These are phyloP conservation scores for Penicillium sp. DNA, from an alignment of 2,329 filamentous ascomycete genomes.

Conservation along the genomic window DNA sequence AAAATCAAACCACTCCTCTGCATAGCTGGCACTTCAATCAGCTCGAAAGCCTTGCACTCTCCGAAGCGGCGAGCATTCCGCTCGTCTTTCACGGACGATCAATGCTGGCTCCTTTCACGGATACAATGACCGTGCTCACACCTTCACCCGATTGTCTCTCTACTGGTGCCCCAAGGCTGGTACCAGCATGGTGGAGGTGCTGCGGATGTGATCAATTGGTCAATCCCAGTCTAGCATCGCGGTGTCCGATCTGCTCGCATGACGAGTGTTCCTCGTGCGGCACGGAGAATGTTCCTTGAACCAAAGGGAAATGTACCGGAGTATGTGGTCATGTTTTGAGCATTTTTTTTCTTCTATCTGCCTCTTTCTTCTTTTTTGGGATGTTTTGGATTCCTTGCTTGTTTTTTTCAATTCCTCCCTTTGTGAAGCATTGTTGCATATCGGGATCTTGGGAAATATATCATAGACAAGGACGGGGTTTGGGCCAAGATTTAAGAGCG, in stretches of 20 bases:
- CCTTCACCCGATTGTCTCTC: neutral
- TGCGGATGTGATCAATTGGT: conserved; percentile 18
- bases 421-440: neutral
- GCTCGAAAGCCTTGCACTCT: neutral
- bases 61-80: neutral
- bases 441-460: neutral
- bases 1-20: neutral
- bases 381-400: neutral
- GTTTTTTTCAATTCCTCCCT: neutral
- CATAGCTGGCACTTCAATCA: neutral
- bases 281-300: neutral
- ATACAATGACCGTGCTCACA: neutral
- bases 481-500: too few relatives aligned
- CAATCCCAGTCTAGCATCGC: conserved; percentile 20
- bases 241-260: neutral
- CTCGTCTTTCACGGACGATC: neutral
- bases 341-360: neutral
- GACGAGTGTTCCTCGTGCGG: neutral
- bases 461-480: too few relatives aligned
- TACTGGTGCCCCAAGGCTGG: conserved; percentile 5
- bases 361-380: neutral
- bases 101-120: neutral
- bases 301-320: neutral
- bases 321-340: neutral
- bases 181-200: conserved; percentile 26